Conservation (phyloP, 305 asterid species). For the Caryopteris hybrid region DNA sequence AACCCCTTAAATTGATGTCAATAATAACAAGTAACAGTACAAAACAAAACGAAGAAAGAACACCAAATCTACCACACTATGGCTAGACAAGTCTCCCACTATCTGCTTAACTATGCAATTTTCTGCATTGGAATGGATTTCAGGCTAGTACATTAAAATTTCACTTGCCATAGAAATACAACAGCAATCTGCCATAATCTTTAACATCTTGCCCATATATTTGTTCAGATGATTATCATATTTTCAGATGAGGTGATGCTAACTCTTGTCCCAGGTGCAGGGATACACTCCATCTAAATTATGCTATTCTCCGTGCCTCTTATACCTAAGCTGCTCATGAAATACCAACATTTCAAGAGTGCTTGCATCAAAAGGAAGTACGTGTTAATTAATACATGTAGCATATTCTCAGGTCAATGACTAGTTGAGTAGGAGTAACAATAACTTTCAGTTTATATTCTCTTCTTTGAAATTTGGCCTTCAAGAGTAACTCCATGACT, state of each 20-base stretch:
- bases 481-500: neutral
- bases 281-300: neutral
- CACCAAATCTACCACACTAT: neutral
- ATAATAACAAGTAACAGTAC: too few relatives aligned
- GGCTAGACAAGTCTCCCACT: neutral
- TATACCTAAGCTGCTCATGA: neutral
- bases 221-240: neutral
- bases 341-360: neutral
- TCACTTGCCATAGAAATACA: neutral
- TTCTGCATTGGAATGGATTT: neutral
- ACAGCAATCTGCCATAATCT: neutral
- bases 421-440: neutral
- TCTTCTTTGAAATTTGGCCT: neutral
- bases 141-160: neutral
- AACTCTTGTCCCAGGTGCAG: neutral
- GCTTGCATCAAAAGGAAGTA: neutral
- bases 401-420: neutral
- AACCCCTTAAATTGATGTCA: constrained; percentile 2
- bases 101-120: neutral
- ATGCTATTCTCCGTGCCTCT: neutral
- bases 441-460: neutral
- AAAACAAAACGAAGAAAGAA: neutral
- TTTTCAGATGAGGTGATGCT: neutral
- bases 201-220: neutral
- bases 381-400: neutral